Conservation (phyloP, 139 green algal species). For the Micractinium conductrix region DNA sequence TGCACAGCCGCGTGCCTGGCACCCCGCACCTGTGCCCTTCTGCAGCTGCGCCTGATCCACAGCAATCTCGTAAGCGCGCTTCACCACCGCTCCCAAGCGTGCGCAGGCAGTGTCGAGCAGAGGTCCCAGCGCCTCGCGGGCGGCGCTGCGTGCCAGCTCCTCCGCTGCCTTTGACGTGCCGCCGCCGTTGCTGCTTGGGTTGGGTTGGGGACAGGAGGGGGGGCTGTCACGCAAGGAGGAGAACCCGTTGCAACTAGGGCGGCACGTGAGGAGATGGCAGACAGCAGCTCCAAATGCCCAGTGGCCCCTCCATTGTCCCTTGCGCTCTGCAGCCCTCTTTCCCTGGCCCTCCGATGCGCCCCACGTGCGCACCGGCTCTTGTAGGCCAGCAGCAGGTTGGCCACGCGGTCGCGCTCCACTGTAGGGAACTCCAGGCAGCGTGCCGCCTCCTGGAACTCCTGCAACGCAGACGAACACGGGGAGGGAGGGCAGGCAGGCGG, state of each 20-base stretch:
- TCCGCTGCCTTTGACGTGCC: slow-evolving; percentile 70
- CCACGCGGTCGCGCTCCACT: slow-evolving; percentile 79
- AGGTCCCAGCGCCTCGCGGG: slow-evolving; percentile 73
- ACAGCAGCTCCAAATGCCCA: no score
- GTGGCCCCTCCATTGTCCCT: no score
- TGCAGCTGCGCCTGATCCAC: slow-evolving; percentile 51
- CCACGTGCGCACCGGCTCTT: slow-evolving; percentile 59
- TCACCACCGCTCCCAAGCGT: slow-evolving; percentile 77
- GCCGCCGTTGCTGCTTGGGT: slow-evolving; percentile 51
- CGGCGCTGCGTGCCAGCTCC: slow-evolving; percentile 81
- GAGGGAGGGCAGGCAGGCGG: no score
- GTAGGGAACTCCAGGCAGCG: slow-evolving; percentile 75
- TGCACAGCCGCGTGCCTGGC: no score
- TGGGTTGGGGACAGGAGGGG: no score
- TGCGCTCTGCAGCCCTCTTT: neutral
- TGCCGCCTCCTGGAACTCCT: slow-evolving; percentile 86
- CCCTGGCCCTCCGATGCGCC: neutral
- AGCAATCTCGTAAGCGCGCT: slow-evolving; percentile 75
- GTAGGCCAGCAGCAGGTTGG: slow-evolving; percentile 89
- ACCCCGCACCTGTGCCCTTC: no score
- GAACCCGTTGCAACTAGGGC: no score
- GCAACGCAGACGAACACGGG: no score
- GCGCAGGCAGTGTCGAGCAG: slow-evolving; percentile 83
- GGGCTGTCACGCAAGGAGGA: no score
- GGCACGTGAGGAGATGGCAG: no score